Base-by-base conservation (phyloP, 2,329 filamentous ascomycete species). In the Aspergillus sp. region DNA sequence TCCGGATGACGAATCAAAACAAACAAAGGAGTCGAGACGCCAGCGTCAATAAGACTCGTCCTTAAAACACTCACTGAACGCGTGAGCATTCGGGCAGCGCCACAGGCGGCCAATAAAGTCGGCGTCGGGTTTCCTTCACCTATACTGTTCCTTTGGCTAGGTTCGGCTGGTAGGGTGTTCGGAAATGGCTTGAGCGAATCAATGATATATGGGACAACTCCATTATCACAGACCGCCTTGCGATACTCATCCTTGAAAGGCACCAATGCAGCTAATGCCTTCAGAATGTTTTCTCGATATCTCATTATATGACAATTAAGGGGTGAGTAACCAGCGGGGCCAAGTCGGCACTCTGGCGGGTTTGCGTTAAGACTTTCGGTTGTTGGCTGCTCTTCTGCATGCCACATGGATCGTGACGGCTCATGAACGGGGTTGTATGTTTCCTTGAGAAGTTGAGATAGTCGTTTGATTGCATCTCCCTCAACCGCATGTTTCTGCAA, bases 11-110 rank as follows among this genome's bases (percentile, higher is more conserved):
- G 86, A 62, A 98, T 80, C 46, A 97, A 85, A 30, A 81, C 80
- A 64, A 93, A 89, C 7, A 96, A 78, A 3, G 93, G 93, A 64
- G 86, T 83, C 2, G 89, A 88, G 51, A 96, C 88, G 5, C 87
- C 89, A 59, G 91, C 86, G 73, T 99, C 95, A 57, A 96, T 90
- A 47, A 99, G 78, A 51, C 89, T 89, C 3, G 95, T 98, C 50
- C 95, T 82, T 17, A 98, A 77, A 44, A 93, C 87, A 70, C 86
- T 90, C 20, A 96, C 88, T 1, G 92, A 96, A 42, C 95, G 86
- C 2, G 91, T 91, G 48, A 98, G 80, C 71, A 92, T 90, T 61
- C 90, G 84, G 27, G 92, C 84, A 24, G 90, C 87, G 68, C 90
- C 88, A 70, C 93, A 97, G 1, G 91, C 93, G 19, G 93, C 92